Percentiles rank a stretch among this genome's conserved stretches.
Conservation (phyloP, 2,329 filamentous ascomycete species). For the Fusarium brachygibbosum region DNA sequence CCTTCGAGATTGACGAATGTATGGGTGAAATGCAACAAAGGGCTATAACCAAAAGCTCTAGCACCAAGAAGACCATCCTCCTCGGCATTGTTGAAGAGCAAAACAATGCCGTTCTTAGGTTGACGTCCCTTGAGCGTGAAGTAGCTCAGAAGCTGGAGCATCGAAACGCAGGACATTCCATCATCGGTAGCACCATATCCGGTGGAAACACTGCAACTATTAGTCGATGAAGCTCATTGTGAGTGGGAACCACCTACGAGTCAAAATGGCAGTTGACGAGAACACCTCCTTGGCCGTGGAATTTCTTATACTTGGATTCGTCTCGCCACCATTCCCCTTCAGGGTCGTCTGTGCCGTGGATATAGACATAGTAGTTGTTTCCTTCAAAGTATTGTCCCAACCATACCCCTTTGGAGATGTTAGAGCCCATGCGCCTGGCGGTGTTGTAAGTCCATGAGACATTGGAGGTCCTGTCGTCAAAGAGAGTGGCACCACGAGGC, state of each 20-base stretch:
- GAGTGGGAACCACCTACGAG: slow-evolving; percentile 59
- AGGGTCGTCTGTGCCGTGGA: slow-evolving; percentile 83
- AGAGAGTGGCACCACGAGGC: slow-evolving; percentile 69
- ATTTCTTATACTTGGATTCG: slow-evolving; percentile 56
- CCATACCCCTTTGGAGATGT: slow-evolving; percentile 48
- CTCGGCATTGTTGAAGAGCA: slow-evolving; percentile 94
- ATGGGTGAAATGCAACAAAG: slow-evolving; percentile 82
- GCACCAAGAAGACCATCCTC: slow-evolving; percentile 94
- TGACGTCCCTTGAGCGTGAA: slow-evolving; percentile 80
- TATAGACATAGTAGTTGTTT: slow-evolving; percentile 91
- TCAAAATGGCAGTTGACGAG: slow-evolving; percentile 97
- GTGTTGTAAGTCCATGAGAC: slow-evolving; percentile 70
- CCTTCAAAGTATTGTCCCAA: slow-evolving; percentile 86
- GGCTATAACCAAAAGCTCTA: slow-evolving; percentile 84
- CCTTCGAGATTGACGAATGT: slow-evolving; percentile 96
- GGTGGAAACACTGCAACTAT: slow-evolving; percentile 78
- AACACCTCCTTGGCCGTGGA: slow-evolving; percentile 78
- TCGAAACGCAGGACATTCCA: slow-evolving; percentile 87
- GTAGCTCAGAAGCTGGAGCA: slow-evolving; percentile 88
- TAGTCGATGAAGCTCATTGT: slow-evolving; percentile 17
- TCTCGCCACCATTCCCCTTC: slow-evolving; percentile 79
- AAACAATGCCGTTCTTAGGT: slow-evolving; percentile 83
- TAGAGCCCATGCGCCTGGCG: slow-evolving; percentile 31
- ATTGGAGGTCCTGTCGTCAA: slow-evolving; percentile 85
- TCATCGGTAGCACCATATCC: slow-evolving; percentile 95